phyloP scores from a whole-genome alignment of 495 filamentous ascomycete species.

The Penicillium desertorum region DNA sequence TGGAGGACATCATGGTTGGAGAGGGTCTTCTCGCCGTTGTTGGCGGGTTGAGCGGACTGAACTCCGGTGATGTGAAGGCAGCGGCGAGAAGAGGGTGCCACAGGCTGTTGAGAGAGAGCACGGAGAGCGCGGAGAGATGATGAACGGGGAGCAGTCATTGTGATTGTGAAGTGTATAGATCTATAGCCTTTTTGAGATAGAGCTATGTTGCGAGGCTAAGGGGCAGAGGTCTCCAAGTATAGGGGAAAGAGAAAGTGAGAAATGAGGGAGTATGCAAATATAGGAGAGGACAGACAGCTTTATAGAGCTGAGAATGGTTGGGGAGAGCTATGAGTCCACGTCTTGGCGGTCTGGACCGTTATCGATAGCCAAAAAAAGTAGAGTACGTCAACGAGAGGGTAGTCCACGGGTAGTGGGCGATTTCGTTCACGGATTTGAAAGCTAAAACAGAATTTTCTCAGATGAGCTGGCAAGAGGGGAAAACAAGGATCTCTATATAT shows the following conservation, averaged over 20 bases:
- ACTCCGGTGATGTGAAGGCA: constrained; percentile 55
- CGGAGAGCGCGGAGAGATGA: constrained; percentile 52
- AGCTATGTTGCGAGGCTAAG: constrained; percentile 2
- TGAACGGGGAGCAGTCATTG: constrained; percentile 52
- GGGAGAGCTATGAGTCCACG: constrained; percentile 35
- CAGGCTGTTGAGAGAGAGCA: constrained; percentile 44
- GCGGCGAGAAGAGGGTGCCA: constrained; percentile 43
- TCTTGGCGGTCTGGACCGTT: constrained; percentile 32
- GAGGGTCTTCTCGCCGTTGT: constrained; percentile 40
- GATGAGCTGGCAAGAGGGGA: not conserved
- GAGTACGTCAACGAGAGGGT: constrained; percentile 10
- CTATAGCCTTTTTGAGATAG: not conserved
- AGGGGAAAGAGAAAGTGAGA: not conserved
- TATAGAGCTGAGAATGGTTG: constrained; percentile 31
- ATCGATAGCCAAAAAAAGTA: constrained; percentile 20
- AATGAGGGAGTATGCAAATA: constrained; percentile 6
- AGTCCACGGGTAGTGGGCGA: not conserved
- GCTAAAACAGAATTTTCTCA: not conserved
- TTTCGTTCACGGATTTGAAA: not conserved
- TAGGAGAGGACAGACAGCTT: constrained; percentile 13
- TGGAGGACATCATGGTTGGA: constrained; percentile 54
- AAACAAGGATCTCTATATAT: constrained; percentile 2
- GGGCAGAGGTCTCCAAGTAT: not conserved
- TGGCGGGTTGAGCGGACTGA: constrained; percentile 46
- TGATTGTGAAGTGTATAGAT: constrained; percentile 17